These are phyloP conservation scores for Naganishia randhawae DNA, from an alignment of 768 basidiomycete genomes.

Conservation along the genomic window DNA sequence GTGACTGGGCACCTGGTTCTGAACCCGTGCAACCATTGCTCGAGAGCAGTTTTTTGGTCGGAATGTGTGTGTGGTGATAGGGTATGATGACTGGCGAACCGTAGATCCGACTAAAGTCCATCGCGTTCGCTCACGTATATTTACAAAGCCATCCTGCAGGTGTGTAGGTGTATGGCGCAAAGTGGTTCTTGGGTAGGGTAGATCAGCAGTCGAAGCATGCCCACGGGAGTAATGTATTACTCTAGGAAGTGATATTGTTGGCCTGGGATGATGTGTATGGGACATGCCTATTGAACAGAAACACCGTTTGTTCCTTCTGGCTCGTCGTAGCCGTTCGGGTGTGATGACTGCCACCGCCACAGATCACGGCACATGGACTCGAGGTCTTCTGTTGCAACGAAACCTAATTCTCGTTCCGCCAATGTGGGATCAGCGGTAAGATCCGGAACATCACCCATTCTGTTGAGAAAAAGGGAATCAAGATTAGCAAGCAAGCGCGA, in stretches of 20 bases:
- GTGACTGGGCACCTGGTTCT: not conserved
- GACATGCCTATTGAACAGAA: not conserved
- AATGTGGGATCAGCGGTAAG: slow-evolving; percentile 88
- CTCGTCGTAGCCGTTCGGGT: slow-evolving; percentile 64
- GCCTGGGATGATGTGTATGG: not conserved
- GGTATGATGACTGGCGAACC: not conserved
- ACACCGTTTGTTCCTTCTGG: not conserved
- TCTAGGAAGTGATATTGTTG: not conserved
- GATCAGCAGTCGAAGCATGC: not conserved
- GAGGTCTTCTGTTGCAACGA: slow-evolving; percentile 73
- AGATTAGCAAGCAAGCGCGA: slow-evolving; percentile 21
- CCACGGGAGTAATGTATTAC: not conserved
- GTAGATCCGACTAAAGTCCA: not conserved
- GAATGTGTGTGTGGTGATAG: not conserved
- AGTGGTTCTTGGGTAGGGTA: not conserved
- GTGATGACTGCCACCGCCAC: slow-evolving; percentile 98
- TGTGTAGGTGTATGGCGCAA: not conserved
- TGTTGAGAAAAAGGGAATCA: slow-evolving; percentile 45
- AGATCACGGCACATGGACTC: slow-evolving; percentile 92
- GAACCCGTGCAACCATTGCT: not conserved
- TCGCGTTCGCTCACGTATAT: not conserved
- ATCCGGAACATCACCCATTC: slow-evolving; percentile 91
- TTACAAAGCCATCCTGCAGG: not conserved
- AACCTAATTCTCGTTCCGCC: slow-evolving; percentile 88
- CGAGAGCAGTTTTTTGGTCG: too few species aligned